Conservation (phyloP, 768 basidiomycete genomes). For the Agaricus subrufescens region DNA sequence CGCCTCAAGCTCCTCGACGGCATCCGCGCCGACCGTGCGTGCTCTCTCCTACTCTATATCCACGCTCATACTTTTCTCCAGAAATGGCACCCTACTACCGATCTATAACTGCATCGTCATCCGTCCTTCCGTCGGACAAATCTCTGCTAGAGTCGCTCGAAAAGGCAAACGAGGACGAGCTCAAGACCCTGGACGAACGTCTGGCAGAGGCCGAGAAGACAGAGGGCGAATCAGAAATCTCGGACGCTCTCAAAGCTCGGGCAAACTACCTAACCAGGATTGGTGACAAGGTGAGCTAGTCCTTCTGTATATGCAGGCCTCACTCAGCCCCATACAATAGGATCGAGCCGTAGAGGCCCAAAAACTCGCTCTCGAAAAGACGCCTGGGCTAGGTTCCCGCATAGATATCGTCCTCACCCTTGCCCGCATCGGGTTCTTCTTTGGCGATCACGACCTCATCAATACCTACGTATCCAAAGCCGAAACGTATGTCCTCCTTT, state of each 20-base stretch:
- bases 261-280: constrained; percentile 87
- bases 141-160: constrained; percentile 55
- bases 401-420: constrained; percentile 92
- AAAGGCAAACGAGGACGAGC: constrained; percentile 64
- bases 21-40: constrained; percentile 76
- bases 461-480: constrained; percentile 71
- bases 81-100: constrained; percentile 89
- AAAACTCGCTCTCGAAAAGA: constrained; percentile 83
- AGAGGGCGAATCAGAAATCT: constrained; percentile 91
- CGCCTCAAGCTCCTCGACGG: constrained; percentile 61
- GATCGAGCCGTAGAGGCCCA: constrained; percentile 80
- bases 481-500: constrained; percentile 55
- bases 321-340: constrained; percentile 29
- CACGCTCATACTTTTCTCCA: constrained; percentile 21
- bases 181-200: constrained; percentile 70
- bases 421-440: constrained; percentile 89
- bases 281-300: constrained; percentile 63
- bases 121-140: constrained; percentile 44
- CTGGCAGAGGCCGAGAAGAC: constrained; percentile 85
- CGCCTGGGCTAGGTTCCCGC: constrained; percentile 85
- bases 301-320: constrained; percentile 23
- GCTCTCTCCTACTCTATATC: background rate
- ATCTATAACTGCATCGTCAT: constrained; percentile 45
- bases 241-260: constrained; percentile 77
- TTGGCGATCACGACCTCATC: constrained; percentile 70